Conservation (phyloP, 305 asterid genomes). For the Fraxinus xanthoxyloides region DNA sequence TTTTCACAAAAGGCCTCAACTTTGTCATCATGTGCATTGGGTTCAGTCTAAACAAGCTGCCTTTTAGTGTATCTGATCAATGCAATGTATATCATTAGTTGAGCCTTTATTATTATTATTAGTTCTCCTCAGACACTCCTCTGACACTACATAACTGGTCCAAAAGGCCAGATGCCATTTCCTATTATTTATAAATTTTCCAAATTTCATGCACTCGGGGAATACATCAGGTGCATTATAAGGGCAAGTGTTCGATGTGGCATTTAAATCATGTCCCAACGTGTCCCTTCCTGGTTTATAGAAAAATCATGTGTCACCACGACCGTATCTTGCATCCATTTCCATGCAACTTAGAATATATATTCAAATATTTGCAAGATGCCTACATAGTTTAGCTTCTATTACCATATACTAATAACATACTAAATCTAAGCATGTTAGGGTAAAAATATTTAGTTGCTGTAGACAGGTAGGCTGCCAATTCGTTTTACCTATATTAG, state of each 20-base stretch:
- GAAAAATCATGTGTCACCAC: not conserved
- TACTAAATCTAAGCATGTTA: not conserved
- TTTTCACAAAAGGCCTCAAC: constrained; percentile 80
- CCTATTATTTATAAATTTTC: too few species aligned
- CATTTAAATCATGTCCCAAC: not conserved
- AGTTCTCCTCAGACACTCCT: not conserved
- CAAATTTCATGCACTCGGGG: not conserved
- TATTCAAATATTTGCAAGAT: not conserved
- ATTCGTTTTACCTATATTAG: not conserved
- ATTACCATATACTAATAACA: not conserved
- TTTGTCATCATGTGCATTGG: constrained; percentile 85
- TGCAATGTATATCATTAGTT: constrained; percentile 3
- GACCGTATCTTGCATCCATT: not conserved
- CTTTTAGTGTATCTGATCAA: constrained; percentile 54
- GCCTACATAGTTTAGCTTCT: not conserved
- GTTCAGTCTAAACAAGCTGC: constrained; percentile 61
- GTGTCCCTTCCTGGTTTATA: not conserved
- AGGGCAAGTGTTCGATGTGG: not conserved
- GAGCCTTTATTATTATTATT: not conserved
- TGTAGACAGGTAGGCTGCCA: not conserved
- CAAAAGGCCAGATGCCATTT: not conserved
- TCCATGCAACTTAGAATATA: too few species aligned
- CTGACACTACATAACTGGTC: not conserved
- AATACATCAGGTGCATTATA: not conserved
- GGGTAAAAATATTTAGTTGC: not conserved